phyloP scores from a whole-genome alignment of 140 eudicot species.

The Eryngium alpinum region DNA sequence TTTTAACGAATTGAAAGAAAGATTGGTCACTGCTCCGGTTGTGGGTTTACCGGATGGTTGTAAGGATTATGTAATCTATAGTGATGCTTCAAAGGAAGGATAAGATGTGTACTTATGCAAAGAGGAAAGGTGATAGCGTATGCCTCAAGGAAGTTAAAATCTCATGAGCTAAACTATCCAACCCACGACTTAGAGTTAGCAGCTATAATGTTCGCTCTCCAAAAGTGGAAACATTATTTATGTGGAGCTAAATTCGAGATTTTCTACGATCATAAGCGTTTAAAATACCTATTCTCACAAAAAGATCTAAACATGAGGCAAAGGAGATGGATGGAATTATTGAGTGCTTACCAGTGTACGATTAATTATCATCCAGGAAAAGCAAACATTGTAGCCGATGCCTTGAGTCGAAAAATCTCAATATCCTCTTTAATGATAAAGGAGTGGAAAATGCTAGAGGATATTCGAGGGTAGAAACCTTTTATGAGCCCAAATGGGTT shows the following conservation, averaged over 20 bases:
- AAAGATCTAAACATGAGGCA: no score
- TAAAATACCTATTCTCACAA: no score
- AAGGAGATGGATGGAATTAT: no score
- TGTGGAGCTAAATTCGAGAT: neutral
- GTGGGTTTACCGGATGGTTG: neutral
- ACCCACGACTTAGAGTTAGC: no score
- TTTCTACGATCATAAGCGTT: neutral
- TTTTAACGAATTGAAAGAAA: neutral
- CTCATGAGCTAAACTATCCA: no score
- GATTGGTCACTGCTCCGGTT: neutral
- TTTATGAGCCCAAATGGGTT: neutral
- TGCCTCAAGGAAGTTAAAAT: no score
- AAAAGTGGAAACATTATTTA: no score
- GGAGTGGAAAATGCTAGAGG: neutral
- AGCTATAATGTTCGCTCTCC: no score
- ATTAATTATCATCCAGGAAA: neutral
- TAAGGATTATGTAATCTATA: neutral
- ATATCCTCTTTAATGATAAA: neutral
- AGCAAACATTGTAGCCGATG: neutral
- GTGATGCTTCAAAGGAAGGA: constrained; percentile 5
- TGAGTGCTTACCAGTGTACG: no score
- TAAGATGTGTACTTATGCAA: no score
- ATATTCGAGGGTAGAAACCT: neutral
- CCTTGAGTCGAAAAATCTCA: neutral
- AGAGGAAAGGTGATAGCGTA: neutral